Percentiles rank a stretch among this genome's conserved stretches.
phyloP scores from a whole-genome alignment of 1,284 basidiomycete species.

The Austroboletus rostrupii region DNA sequence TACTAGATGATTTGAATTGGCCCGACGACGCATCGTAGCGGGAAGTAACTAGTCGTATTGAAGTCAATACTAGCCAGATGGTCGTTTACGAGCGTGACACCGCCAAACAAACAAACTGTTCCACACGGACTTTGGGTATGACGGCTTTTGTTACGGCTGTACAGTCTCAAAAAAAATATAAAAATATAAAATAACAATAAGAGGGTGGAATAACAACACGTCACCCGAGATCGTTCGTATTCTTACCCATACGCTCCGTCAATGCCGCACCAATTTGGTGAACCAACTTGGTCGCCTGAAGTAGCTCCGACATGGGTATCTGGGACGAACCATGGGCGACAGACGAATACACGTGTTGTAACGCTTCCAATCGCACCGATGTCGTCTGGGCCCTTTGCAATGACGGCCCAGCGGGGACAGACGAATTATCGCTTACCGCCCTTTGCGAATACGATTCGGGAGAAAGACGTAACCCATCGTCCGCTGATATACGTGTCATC shows the following conservation, averaged over 20 bases:
- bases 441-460: constrained; percentile 2
- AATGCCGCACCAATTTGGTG: constrained; percentile 36
- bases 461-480: not conserved
- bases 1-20: no score
- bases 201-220: not conserved
- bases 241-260: constrained; percentile 36
- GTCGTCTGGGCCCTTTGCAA: constrained; percentile 30
- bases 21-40: no score
- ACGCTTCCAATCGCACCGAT: constrained; percentile 31
- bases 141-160: no score
- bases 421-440: constrained; percentile 3
- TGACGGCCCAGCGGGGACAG: constrained; percentile 10
- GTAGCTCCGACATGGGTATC: constrained; percentile 35
- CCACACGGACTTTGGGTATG: no score
- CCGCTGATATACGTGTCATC: no score
- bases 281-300: constrained; percentile 35
- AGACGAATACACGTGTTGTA: constrained; percentile 33
- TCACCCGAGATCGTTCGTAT: constrained; percentile 19
- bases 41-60: no score
- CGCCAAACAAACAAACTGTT: no score
- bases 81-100: no score
- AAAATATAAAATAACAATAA: no score
- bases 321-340: constrained; percentile 36
- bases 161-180: no score
- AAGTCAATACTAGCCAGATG: no score